Evolutionary conservation across 345 rosid genomes (phyloP), one percentile per base, ranked within the genome.

Genomic region (Euphorbia peplus): DNA sequence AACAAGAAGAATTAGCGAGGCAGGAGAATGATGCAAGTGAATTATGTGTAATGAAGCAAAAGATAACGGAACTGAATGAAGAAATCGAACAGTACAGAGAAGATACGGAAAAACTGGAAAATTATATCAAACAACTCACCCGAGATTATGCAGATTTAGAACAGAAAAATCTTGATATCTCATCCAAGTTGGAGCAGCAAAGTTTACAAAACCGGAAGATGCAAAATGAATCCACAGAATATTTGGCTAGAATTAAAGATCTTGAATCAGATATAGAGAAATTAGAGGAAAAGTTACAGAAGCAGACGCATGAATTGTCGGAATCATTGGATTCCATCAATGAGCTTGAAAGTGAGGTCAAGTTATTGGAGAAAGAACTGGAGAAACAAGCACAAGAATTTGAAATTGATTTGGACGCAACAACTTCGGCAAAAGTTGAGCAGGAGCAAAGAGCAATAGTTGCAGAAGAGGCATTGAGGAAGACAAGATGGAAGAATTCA

Each of bases 271-370:
- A 82, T 54, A 63, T 85, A 57, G 83, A 81, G 62, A 82, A 77
- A 66, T 71, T 89, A 73, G 99, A 95, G 82, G 86, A 74, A 2
- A 85, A 81, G 67, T 8, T 95, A 60, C 85, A 83, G 84, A 85
- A 76, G 68, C 96, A 88, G 76, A 82, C 87, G 7, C 56, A 79
- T 59, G 90, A 87, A 61, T 83, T 82, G 58, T 89, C 97, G 0
- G 88, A 84, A 75, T 84, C 91, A 64, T 78, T 88, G 77, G 57
- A 80, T 67, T 72, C 59, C 16, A 72, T 76, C 52, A 62, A 63
- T 63, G 80, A 67, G 28, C 80, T 76, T 59, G 66, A 72, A 71
- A 51, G 60, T 42, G 76, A 71, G 46, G 76, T 76, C 64, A 76
- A 67, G 56, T 32, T 30, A 29, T 28, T 71, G 76, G 76, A 67